Percentiles rank a stretch among this genome's conserved stretches.
phyloP scores from a whole-genome alignment of 208 protist genomes.

The Acanthamoeba rhysodes region DNA sequence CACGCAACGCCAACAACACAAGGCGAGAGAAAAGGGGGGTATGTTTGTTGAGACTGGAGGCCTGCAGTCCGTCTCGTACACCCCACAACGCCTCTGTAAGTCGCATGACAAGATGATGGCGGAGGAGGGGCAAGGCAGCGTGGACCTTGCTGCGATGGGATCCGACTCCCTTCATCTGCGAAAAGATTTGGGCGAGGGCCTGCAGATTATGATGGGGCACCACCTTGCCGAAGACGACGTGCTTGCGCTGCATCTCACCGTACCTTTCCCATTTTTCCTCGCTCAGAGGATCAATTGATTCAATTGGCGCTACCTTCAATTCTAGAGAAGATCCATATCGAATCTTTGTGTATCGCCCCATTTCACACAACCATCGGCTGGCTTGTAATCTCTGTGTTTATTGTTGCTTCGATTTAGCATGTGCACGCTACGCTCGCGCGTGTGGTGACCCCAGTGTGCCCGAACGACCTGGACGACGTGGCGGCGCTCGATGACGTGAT shows the following conservation, averaged over 20 bases:
- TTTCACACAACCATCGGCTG: no score
- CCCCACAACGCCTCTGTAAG: no score
- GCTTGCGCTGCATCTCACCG: neutral
- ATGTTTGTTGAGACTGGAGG: no score
- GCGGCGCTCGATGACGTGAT: neutral
- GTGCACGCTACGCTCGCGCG: neutral
- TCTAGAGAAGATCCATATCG: no score
- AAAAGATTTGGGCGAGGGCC: neutral
- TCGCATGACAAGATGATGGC: neutral
- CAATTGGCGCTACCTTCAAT: no score
- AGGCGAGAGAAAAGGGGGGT: no score
- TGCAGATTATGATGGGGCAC: neutral
- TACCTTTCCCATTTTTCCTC: neutral
- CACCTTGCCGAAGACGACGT: neutral
- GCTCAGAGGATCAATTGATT: no score
- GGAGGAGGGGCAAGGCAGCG: neutral
- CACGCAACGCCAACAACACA: no score
- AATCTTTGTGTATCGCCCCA: no score
- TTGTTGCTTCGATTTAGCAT: neutral
- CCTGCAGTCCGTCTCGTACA: no score
- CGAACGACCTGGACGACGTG: neutral
- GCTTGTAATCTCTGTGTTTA: no score
- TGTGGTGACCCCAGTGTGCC: neutral
- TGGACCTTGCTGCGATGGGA: neutral
- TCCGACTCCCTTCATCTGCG: neutral